phyloP scores from a whole-genome alignment of 345 rosid genomes.

The Cochlearia excelsa region DNA sequence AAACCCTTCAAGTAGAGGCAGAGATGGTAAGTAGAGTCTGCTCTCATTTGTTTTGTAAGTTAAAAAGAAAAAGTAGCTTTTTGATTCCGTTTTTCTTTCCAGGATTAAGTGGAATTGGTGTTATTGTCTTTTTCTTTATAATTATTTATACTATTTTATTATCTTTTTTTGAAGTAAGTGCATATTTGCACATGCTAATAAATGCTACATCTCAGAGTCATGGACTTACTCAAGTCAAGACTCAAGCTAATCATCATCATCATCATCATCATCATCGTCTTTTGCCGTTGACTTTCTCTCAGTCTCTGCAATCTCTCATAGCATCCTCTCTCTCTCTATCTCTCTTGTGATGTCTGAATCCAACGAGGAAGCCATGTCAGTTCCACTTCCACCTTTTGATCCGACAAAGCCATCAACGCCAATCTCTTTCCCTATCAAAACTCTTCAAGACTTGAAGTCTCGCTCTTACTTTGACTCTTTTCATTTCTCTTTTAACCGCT shows the following conservation, averaged over 20 bases:
- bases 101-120: too few species aligned
- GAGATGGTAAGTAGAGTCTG: not conserved
- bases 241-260: too few species aligned
- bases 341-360: constrained; percentile 36
- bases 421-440: constrained; percentile 64
- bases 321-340: constrained; percentile 20
- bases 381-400: constrained; percentile 39
- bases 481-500: constrained; percentile 68
- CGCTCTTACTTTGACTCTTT: constrained; percentile 70
- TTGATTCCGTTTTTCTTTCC: not conserved
- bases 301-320: constrained; percentile 3
- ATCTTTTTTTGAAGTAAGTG: too few species aligned
- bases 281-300: too few species aligned
- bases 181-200: too few species aligned
- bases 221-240: too few species aligned
- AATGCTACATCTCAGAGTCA: too few species aligned
- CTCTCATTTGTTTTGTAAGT: not conserved
- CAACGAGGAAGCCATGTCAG: constrained; percentile 23
- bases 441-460: constrained; percentile 58
- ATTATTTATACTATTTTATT: too few species aligned
- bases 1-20: not conserved
- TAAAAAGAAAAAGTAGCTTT: not conserved
- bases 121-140: too few species aligned
- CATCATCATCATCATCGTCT: too few species aligned
- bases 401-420: constrained; percentile 57